A percentile compares a stretch with the other conserved stretches of the same genome.
Evolutionary conservation across 2,329 filamentous ascomycete genomes (phyloP).

Genomic region (Xylogone sp.): DNA sequence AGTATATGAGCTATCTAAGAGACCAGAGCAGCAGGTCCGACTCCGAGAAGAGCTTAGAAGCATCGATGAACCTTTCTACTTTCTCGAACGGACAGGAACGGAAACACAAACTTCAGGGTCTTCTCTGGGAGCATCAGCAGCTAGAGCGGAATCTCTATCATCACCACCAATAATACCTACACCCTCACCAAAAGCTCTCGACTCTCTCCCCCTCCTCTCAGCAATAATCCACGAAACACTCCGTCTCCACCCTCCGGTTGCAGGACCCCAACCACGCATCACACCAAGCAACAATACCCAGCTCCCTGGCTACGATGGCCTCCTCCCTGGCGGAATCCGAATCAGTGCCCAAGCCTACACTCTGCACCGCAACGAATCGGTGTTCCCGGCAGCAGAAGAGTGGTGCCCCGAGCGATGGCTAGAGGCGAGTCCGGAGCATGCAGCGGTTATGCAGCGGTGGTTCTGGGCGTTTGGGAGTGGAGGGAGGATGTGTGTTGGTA

Average conservation of each 20-base stretch:
- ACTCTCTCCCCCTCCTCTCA: constrained; percentile 46
- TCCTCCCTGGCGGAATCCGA: constrained; percentile 43
- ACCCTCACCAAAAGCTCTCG: constrained; percentile 36
- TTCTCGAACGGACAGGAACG: background rate
- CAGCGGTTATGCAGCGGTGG: constrained; percentile 33
- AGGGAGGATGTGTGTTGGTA: constrained; percentile 61
- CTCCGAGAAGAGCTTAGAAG: constrained; percentile 38
- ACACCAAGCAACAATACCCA: constrained; percentile 29
- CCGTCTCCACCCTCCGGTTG: constrained; percentile 49
- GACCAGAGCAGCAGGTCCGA: constrained; percentile 27
- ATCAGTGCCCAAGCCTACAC: constrained; percentile 47
- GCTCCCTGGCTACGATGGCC: constrained; percentile 18
- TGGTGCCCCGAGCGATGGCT: constrained; percentile 52
- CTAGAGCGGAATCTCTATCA: too few relatives aligned
- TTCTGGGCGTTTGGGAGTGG: constrained; percentile 66
- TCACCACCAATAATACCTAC: background rate
- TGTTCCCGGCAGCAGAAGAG: constrained; percentile 41
- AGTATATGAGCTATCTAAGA: constrained; percentile 49
- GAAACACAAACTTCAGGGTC: too few relatives aligned
- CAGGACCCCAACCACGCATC: constrained; percentile 46
- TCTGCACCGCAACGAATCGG: constrained; percentile 45
- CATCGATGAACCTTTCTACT: constrained; percentile 28
- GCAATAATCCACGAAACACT: constrained; percentile 54
- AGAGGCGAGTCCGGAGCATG: constrained; percentile 22
- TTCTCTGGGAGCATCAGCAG: too few relatives aligned